phyloP scores from a whole-genome alignment of 306 rosid genomes.

The Erythrophleum fordii region DNA sequence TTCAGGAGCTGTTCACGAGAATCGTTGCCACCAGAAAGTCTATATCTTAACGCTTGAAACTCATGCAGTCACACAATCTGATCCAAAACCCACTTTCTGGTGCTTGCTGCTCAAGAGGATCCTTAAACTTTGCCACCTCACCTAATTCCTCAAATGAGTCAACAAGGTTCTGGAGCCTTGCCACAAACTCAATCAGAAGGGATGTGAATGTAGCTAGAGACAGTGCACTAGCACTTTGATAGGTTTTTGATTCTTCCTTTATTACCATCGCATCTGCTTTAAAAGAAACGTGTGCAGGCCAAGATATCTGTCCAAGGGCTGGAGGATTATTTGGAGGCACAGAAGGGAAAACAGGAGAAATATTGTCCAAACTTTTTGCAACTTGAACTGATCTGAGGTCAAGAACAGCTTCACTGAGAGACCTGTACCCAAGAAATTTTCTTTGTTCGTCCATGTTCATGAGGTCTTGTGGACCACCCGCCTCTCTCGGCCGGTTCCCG shows the following conservation, averaged over 20 bases:
- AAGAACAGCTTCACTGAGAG: slow-evolving; percentile 86
- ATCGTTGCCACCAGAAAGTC: no score
- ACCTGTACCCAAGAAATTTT: slow-evolving; percentile 61
- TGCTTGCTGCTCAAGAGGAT: slow-evolving; percentile 57
- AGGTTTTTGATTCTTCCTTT: slow-evolving; percentile 71
- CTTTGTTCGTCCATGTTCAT: slow-evolving; percentile 56
- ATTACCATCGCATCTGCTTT: slow-evolving; percentile 36
- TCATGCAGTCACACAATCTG: slow-evolving; percentile 49
- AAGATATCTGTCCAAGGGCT: slow-evolving; percentile 50
- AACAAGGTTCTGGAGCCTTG: slow-evolving; percentile 88
- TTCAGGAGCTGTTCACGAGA: no score
- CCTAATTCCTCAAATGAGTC: slow-evolving; percentile 75
- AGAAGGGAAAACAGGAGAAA: slow-evolving; percentile 28
- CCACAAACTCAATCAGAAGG: slow-evolving; percentile 88
- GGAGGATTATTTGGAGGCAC: background rate
- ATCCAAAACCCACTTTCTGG: slow-evolving; percentile 53
- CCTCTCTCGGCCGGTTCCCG: slow-evolving; percentile 60
- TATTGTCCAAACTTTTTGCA: slow-evolving; percentile 47
- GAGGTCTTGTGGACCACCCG: slow-evolving; percentile 53
- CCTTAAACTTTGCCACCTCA: slow-evolving; percentile 69
- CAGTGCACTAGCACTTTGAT: slow-evolving; percentile 82
- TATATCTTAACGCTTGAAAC: slow-evolving; percentile 17
- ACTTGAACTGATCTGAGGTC: slow-evolving; percentile 62
- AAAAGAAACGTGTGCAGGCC: slow-evolving; percentile 59
- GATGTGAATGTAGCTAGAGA: slow-evolving; percentile 82